Evolutionary conservation across 176 grass and related monocot species (phyloP).

Genomic region (Saccharum spontaneum): DNA sequence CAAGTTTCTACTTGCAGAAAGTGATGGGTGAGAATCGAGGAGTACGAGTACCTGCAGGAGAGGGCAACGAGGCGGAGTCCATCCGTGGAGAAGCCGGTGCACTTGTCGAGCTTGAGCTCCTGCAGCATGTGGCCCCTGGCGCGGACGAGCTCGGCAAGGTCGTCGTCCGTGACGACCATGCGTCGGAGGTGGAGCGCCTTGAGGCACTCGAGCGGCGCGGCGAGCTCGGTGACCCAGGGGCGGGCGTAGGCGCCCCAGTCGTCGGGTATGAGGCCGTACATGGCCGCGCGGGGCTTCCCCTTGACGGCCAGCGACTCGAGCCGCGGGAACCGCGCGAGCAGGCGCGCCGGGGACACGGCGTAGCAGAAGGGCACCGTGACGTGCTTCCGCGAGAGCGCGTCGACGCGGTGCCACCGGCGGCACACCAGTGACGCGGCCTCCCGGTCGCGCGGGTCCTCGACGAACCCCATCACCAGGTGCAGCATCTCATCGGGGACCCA

Average conservation of each 20-base stretch:
- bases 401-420: constrained; percentile 70
- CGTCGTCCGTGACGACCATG: constrained; percentile 78
- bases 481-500: constrained; percentile 68
- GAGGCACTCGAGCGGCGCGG: constrained; percentile 64
- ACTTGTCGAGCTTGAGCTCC: constrained; percentile 88
- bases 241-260: constrained; percentile 67
- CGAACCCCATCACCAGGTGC: constrained; percentile 62
- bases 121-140: constrained; percentile 70
- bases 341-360: constrained; percentile 51
- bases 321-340: constrained; percentile 57
- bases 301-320: constrained; percentile 81
- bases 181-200: constrained; percentile 77
- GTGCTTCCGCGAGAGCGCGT: constrained; percentile 72
- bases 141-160: constrained; percentile 59
- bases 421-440: constrained; percentile 69
- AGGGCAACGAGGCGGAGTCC: constrained; percentile 63
- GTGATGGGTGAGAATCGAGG: constrained; percentile 13
- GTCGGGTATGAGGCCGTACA: constrained; percentile 71
- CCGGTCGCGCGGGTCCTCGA: constrained; percentile 72
- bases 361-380: constrained; percentile 84
- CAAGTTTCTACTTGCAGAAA: constrained; percentile 25
- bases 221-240: constrained; percentile 63
- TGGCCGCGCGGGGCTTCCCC: constrained; percentile 80
- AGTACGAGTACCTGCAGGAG: constrained; percentile 63
- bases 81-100: constrained; percentile 84